Evolutionary conservation across 371 early-diverging fungal genomes (phyloP).

Genomic region (Apophysomyces ossiformis): DNA sequence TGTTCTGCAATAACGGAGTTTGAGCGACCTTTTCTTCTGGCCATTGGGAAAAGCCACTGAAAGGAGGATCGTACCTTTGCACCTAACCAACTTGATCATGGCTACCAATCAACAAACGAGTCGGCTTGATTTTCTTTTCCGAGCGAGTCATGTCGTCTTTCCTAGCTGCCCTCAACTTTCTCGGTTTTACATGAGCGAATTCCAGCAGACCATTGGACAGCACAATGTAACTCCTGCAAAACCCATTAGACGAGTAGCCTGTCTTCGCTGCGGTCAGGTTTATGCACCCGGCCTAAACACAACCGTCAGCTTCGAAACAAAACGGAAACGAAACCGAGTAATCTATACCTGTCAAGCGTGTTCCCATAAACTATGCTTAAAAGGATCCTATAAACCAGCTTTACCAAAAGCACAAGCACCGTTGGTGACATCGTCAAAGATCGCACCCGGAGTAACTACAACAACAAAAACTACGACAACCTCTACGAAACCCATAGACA

Average conservation of each 20-base stretch:
- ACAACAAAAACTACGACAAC: not conserved
- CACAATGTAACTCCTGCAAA: slow-evolving; percentile 33
- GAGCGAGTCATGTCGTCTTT: slow-evolving; percentile 36
- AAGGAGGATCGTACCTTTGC: not conserved
- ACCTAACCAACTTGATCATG: not conserved
- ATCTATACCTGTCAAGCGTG: slow-evolving; percentile 37
- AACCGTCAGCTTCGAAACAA: slow-evolving; percentile 17
- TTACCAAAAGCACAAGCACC: not conserved
- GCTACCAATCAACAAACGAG: slow-evolving; percentile 31
- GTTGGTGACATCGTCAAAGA: slow-evolving; percentile 6
- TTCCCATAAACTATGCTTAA: slow-evolving; percentile 13
- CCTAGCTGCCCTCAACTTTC: slow-evolving; percentile 33
- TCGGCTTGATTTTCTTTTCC: slow-evolving; percentile 39
- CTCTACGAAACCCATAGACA: slow-evolving; percentile 10
- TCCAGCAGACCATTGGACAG: slow-evolving; percentile 34
- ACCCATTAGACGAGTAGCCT: slow-evolving; percentile 24
- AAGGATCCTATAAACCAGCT: slow-evolving; percentile 27
- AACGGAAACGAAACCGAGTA: slow-evolving; percentile 19
- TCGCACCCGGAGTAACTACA: not conserved
- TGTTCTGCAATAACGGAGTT: too few relatives aligned
- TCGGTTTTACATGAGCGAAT: slow-evolving; percentile 50
- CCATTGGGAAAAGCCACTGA: too few relatives aligned
- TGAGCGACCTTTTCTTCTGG: too few relatives aligned
- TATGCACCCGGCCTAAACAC: slow-evolving; percentile 34
- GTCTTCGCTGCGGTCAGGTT: slow-evolving; percentile 47